Base-by-base conservation (phyloP, 495 filamentous ascomycete genomes). In the Lophiostoma macrostomum region DNA sequence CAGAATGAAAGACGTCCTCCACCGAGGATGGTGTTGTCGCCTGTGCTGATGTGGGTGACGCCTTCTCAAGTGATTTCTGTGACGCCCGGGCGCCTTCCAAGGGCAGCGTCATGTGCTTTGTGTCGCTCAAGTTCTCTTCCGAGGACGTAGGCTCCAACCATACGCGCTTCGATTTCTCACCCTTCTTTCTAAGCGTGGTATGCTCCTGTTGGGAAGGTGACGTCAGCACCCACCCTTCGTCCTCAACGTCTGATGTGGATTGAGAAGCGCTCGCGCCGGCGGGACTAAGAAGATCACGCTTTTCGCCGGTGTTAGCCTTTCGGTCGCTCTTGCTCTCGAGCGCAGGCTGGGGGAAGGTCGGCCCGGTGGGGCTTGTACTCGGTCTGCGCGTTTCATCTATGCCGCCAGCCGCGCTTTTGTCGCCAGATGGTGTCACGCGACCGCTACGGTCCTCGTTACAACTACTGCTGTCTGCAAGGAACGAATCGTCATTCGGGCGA, bases 401-500 rank as follows among this genome's bases (percentile, higher is more conserved):
- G 7, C 52, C 32, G 20, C 30, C 16, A 23, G 28, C 14, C 12
- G 36, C 29, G 20, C 34, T 38, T n/a, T 57, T 53, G 14, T 60
- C 53, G 35, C 67, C 67, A 3, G 45, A 27, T 2, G 56, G 56
- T 27, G 56, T 51, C 3, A 30, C 56, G 7, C 42, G 37, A 18
- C 46, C 45, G 28, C 56, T 63, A 12, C 32, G 30, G 27, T 54
- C 58, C 62, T 80, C 77, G 45, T 76, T 76, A 36, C 75, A 78
- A 53, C 73, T 77, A 38, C 56, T 63, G 52, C 68, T 76, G 46
- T 77, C 76, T 35, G 73, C 73, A 30, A 78, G 68, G 58, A 78
- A 76, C 11, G 77, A 74, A 6, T 68, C 70, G 56, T 79, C 76
- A 16, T 70, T 63, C 5, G 42, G 25, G 37, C 58, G 58, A 25